phyloP scores from a whole-genome alignment of 768 basidiomycete species.

The Lentinula sp. region DNA sequence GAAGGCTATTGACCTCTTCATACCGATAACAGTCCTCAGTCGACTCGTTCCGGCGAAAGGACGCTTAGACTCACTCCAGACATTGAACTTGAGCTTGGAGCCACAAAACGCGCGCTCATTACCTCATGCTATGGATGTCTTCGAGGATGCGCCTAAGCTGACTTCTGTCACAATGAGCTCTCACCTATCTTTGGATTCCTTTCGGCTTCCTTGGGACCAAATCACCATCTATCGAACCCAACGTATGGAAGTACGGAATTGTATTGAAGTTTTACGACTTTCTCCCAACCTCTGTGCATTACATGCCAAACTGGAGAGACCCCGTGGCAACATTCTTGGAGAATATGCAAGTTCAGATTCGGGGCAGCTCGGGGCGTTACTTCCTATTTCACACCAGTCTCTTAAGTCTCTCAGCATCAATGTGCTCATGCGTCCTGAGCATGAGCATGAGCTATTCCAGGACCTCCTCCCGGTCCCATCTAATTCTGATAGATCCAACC shows the following conservation, averaged over 20 bases:
- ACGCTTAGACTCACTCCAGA: background rate
- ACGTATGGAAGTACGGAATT: background rate
- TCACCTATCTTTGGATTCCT: background rate
- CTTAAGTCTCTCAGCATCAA: background rate
- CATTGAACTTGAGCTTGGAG: background rate
- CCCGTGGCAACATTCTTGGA: background rate
- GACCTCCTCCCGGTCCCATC: background rate
- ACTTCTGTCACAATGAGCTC: background rate
- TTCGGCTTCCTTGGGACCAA: background rate
- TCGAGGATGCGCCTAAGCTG: background rate
- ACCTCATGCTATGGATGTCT: background rate
- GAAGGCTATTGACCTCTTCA: background rate
- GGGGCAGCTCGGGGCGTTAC: background rate
- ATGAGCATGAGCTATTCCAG: background rate
- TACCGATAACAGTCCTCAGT: background rate
- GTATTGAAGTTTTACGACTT: background rate
- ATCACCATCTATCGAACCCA: background rate
- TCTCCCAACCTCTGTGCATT: background rate
- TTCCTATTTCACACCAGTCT: background rate
- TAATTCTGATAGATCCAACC: background rate
- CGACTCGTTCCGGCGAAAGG: background rate
- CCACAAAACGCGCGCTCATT: background rate
- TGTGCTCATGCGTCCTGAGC: background rate
- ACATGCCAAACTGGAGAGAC: background rate
- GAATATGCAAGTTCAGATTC: background rate